Base-by-base conservation (phyloP, 1,284 basidiomycete species). In the Blastosporella zonata region DNA sequence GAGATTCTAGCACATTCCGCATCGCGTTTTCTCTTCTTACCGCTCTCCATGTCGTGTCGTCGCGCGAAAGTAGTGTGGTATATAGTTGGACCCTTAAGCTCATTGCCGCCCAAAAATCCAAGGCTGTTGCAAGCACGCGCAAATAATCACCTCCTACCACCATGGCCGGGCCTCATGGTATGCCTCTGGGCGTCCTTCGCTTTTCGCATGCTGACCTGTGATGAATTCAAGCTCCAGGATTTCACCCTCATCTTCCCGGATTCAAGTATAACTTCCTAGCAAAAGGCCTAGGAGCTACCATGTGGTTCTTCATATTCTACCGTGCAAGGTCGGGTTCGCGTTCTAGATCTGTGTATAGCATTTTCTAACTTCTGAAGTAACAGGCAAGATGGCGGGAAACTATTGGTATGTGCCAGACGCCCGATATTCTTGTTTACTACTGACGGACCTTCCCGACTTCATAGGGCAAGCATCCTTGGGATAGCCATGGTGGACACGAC, bases 261-360 rank as follows among this genome's bases (percentile, higher is more conserved):
- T 75, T 84, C 60, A 79, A 77, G 62, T 82, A 93, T 69, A 82
- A 79, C 54, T 81, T 92, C 65, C 77, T 94, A 28, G 81, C 88
- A 34, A 94, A 93, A 69, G 81, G 82, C 44, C 75, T 96, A 49
- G 93, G 93, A 50, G 93, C 92, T 31, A 82, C 84, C 35, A 96
- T 96, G 93, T 96, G 92, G 92, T 96, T 96, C 82, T 97, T 94
- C 78, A 90, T 96, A 67, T 95, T 96, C 75, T 96, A 95, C 72
- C 84, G 92, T 53, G 86, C 89, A 56, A 78, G 92, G 92, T 94
- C 62, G 67, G 88, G 28, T 45, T 77, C 9, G 33, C n/a, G 37
- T 22, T 37, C 43, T 40, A 43, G 15, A 54, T 29, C 43, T 39
- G 38, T 6, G 6, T 43, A 33, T 17, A 21, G 45, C 33, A 31